Evolutionary conservation across 495 filamentous ascomycete species (phyloP).

Genomic region (Daldinia bambusicola): DNA sequence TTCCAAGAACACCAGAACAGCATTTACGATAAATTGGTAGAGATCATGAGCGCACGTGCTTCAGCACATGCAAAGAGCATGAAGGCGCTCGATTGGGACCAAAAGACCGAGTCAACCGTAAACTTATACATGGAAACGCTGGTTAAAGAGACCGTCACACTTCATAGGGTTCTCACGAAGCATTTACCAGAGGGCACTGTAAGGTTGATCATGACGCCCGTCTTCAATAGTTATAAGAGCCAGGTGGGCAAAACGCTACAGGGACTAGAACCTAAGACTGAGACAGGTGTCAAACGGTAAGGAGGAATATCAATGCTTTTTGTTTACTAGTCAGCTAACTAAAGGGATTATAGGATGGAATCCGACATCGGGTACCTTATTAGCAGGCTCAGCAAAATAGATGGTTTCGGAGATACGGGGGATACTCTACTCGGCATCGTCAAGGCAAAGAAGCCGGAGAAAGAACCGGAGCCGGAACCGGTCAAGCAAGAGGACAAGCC

Average conservation of each 20-base stretch:
- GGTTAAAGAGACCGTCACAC: constrained; percentile 84
- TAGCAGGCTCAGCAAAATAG: constrained; percentile 76
- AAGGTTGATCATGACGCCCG: constrained; percentile 86
- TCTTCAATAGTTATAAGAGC: constrained; percentile 86
- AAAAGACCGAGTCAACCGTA: constrained; percentile 47
- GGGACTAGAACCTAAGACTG: constrained; percentile 71
- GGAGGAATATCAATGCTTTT: constrained; percentile 67
- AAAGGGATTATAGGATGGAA: constrained; percentile 69
- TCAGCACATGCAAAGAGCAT: constrained; percentile 76
- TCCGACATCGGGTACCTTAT: constrained; percentile 83
- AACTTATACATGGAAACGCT: constrained; percentile 92
- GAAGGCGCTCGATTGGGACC: constrained; percentile 80
- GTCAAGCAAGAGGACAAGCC: constrained; percentile 15
- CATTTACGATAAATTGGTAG: constrained; percentile 94
- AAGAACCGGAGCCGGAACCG: constrained; percentile 22
- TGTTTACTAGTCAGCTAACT: constrained; percentile 35
- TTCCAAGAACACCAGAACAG: constrained; percentile 93
- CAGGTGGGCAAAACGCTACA: constrained; percentile 82
- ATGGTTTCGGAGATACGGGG: constrained; percentile 79
- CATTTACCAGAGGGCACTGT: constrained; percentile 84
- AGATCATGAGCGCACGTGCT: constrained; percentile 90
- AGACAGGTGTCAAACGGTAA: constrained; percentile 77
- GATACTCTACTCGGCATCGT: constrained; percentile 74
- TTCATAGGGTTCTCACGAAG: constrained; percentile 88
- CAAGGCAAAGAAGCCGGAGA: constrained; percentile 65